These are phyloP conservation scores for Nitzschia sp. DNA, from an alignment of 108 stramenopile genomes.

Conservation along the genomic window DNA sequence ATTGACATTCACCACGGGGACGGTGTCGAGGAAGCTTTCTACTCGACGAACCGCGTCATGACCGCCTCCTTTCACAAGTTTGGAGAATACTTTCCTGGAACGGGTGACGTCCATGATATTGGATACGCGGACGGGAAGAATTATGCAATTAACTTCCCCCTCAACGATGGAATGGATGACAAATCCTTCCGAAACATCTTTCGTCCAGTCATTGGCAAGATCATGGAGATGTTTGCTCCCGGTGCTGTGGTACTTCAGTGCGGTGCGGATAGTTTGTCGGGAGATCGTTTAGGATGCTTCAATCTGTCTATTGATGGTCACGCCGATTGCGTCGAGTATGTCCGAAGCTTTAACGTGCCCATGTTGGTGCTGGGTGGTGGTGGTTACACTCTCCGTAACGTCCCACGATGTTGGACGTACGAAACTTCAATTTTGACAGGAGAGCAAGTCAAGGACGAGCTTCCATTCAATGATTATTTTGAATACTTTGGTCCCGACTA, in stretches of 20 bases:
- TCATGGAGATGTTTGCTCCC: slow-evolving; percentile 95
- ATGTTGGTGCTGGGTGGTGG: slow-evolving; percentile 97
- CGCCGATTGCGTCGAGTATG: slow-evolving; percentile 92
- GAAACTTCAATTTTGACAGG: slow-evolving; percentile 94
- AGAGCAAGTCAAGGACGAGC: slow-evolving; percentile 82
- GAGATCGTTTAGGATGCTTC: slow-evolving; percentile 98
- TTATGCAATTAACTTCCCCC: slow-evolving; percentile 98
- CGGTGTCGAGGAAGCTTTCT: slow-evolving; percentile 98
- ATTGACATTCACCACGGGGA: slow-evolving; percentile 99
- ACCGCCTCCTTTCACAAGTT: slow-evolving; percentile 98
- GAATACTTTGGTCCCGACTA: slow-evolving; percentile 99
- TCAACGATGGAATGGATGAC: slow-evolving; percentile 96
- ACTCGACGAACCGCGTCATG: slow-evolving; percentile 99
- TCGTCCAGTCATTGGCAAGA: slow-evolving; percentile 93
- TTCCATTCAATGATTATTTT: slow-evolving; percentile 99
- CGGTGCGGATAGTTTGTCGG: slow-evolving; percentile 96
- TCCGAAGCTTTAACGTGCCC: slow-evolving; percentile 92
- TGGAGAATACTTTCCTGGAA: slow-evolving; percentile 98
- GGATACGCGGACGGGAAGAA: slow-evolving; percentile 94
- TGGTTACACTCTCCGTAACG: slow-evolving; percentile 99
- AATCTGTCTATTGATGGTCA: slow-evolving; percentile 96
- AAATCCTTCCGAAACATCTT: slow-evolving; percentile 84
- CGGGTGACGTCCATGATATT: slow-evolving; percentile 84
- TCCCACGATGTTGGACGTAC: slow-evolving; percentile 99
- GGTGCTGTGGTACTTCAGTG: slow-evolving; percentile 98